Conservation (phyloP, 2,329 filamentous ascomycete species). For the Neospermospora avenae region DNA sequence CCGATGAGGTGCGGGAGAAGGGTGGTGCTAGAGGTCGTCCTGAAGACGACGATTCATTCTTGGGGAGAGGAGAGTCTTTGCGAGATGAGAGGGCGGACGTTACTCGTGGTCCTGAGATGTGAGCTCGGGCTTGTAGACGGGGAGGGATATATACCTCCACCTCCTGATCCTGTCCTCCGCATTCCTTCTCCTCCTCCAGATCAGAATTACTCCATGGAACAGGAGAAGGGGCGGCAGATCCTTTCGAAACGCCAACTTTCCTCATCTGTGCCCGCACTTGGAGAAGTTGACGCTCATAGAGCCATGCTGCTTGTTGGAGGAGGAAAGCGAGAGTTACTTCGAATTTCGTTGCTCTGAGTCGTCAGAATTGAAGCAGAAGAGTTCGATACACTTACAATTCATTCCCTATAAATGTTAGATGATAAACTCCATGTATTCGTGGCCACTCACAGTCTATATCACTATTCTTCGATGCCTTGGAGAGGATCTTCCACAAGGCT, state of each 20-base stretch:
- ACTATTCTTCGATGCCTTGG: conserved; percentile 70
- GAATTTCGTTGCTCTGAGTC: conserved; percentile 65
- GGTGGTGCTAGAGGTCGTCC: conserved; percentile 29
- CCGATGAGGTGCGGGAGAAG: conserved; percentile 33
- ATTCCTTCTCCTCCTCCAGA: conserved; percentile 44
- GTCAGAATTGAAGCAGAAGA: not conserved
- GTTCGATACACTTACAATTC: conserved; percentile 57
- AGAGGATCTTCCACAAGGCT: conserved; percentile 85
- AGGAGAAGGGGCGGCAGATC: conserved; percentile 55
- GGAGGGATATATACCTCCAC: conserved; percentile 32
- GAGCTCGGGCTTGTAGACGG: conserved; percentile 6
- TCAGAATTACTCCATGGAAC: conserved; percentile 48
- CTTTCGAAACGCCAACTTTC: conserved; percentile 60
- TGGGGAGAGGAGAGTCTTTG: conserved; percentile 30
- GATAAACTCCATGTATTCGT: not conserved
- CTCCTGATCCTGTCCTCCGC: conserved; percentile 49
- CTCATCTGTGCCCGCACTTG: conserved; percentile 89
- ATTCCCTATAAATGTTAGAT: conserved; percentile 56
- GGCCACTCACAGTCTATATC: conserved; percentile 75
- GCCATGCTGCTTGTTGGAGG: conserved; percentile 87
- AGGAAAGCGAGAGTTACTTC: conserved; percentile 85
- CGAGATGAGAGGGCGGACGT: conserved; percentile 31
- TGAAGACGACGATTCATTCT: conserved; percentile 23
- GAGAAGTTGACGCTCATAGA: conserved; percentile 86
- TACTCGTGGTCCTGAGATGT: conserved; percentile 28